Evolutionary conservation across 495 filamentous ascomycete genomes (phyloP).

Genomic region (Neurospora sp.): DNA sequence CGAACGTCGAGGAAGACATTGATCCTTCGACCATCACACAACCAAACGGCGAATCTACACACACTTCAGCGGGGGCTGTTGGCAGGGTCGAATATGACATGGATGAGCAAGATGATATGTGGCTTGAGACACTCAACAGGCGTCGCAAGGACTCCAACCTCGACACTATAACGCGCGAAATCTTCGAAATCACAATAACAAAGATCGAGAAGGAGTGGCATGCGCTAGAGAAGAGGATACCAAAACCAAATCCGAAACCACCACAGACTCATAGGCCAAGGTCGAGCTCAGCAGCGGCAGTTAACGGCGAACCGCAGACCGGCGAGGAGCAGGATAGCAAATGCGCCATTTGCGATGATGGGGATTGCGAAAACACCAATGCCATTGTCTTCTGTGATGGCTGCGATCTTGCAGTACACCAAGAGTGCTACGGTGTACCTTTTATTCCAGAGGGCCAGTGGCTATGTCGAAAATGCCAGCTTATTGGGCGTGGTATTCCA

Average conservation of each 20-base stretch:
- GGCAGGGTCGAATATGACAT: slow-evolving; percentile 96
- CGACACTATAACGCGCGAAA: slow-evolving; percentile 75
- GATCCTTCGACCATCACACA: slow-evolving; percentile 51
- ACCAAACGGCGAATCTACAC: slow-evolving; percentile 47
- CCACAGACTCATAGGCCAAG: slow-evolving; percentile 83
- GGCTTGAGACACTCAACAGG: slow-evolving; percentile 76
- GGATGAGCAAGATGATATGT: slow-evolving; percentile 98
- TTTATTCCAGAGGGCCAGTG: slow-evolving; percentile 99
- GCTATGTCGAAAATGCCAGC: slow-evolving; percentile 93
- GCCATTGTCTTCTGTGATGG: slow-evolving; percentile 99
- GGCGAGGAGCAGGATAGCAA: slow-evolving; percentile 96
- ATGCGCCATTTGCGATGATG: slow-evolving; percentile 95
- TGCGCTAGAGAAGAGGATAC: slow-evolving; percentile 88
- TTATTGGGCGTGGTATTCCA: slow-evolving; percentile 82
- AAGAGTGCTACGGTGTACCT: slow-evolving; percentile 98
- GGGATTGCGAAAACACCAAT: slow-evolving; percentile 98
- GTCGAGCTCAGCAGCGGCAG: slow-evolving; percentile 83
- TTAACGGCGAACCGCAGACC: slow-evolving; percentile 77
- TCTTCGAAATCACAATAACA: slow-evolving; percentile 96
- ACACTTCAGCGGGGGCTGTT: slow-evolving; percentile 32
- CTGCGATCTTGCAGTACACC: slow-evolving; percentile 94
- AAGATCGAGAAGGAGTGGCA: slow-evolving; percentile 99
- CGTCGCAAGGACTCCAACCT: slow-evolving; percentile 61
- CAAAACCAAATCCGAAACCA: slow-evolving; percentile 90
- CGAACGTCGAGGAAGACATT: slow-evolving; percentile 71